Conservation (phyloP, 163 green algal species). For the Scenedesmus sp. region DNA sequence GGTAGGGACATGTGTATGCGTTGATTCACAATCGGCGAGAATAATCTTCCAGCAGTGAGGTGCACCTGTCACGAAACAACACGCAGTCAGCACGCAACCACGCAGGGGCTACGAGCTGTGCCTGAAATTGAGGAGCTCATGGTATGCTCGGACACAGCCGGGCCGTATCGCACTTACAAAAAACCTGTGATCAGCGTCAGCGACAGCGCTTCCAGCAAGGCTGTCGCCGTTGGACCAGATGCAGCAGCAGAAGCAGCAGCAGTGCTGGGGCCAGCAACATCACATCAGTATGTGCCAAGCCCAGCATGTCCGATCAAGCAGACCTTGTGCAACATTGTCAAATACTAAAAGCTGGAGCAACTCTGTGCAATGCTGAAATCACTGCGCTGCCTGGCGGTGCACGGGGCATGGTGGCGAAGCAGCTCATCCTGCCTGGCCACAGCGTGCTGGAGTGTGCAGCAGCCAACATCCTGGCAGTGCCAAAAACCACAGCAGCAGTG, state of each 20-base stretch:
- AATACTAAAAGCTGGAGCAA: neutral
- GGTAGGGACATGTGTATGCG: no score
- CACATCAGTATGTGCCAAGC: neutral
- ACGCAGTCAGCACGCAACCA: neutral
- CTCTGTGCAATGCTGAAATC: neutral
- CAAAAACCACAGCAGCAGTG: neutral
- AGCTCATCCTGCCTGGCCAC: slow-evolving; percentile 2
- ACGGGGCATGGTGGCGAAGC: slow-evolving; percentile 13
- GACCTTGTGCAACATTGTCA: neutral
- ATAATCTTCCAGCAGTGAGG: neutral
- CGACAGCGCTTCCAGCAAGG: neutral
- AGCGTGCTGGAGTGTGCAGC: slow-evolving; percentile 2
- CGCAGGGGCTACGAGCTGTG: neutral
- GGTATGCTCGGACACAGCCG: neutral
- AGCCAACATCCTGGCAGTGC: slow-evolving; percentile 20
- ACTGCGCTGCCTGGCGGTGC: neutral
- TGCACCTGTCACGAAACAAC: neutral
- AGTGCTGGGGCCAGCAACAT: neutral
- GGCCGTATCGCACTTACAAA: neutral
- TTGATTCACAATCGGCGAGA: no score
- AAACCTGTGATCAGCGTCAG: neutral
- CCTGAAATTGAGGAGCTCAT: neutral
- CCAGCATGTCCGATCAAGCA: neutral
- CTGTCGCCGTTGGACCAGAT: neutral
- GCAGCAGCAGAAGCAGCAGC: neutral